These are phyloP conservation scores for Trichosporon ovoides DNA, from an alignment of 1,284 basidiomycete genomes.

Conservation along the genomic window DNA sequence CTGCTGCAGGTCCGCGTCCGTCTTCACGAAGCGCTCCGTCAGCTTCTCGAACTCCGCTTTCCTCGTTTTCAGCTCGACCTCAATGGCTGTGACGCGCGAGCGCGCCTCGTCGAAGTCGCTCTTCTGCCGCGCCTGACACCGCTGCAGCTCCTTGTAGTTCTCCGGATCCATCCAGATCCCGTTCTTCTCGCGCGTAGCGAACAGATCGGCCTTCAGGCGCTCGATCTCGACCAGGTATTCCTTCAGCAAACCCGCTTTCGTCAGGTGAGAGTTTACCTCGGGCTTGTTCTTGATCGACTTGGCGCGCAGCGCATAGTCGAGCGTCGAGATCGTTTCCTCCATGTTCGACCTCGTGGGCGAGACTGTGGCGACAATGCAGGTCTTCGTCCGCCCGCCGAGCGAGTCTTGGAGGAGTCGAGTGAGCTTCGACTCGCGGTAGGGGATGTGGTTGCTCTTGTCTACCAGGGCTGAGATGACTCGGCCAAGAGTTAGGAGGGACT, in stretches of 20 bases:
- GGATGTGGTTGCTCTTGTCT: conserved; percentile 84
- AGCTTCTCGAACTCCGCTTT: conserved; percentile 86
- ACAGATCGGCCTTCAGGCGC: conserved; percentile 80
- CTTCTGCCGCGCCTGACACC: conserved; percentile 66
- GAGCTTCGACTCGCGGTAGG: conserved; percentile 84
- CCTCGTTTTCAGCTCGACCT: conserved; percentile 70
- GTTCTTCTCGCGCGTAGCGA: conserved; percentile 85
- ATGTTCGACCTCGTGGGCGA: conserved; percentile 86
- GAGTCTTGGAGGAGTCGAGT: conserved; percentile 98
- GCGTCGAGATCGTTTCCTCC: conserved; percentile 95
- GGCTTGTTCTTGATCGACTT: conserved; percentile 96
- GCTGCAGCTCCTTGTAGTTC: conserved; percentile 74
- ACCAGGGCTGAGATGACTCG: conserved; percentile 96
- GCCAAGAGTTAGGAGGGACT: conserved; percentile 90
- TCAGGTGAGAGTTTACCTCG: conserved; percentile 91
- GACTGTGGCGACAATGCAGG: conserved; percentile 94
- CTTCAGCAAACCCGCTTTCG: conserved; percentile 83
- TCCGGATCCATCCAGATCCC: conserved; percentile 89
- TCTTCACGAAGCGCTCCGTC: conserved; percentile 66
- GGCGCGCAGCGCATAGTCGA: conserved; percentile 94
- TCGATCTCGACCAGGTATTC: conserved; percentile 97
- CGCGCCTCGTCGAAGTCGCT: conserved; percentile 74
- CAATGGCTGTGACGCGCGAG: conserved; percentile 73
- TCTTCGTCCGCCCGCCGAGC: conserved; percentile 95
- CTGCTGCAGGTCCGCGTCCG: conserved; percentile 66